Conservation (phyloP, 106 monocot species). For the Dendrobium nobile region DNA sequence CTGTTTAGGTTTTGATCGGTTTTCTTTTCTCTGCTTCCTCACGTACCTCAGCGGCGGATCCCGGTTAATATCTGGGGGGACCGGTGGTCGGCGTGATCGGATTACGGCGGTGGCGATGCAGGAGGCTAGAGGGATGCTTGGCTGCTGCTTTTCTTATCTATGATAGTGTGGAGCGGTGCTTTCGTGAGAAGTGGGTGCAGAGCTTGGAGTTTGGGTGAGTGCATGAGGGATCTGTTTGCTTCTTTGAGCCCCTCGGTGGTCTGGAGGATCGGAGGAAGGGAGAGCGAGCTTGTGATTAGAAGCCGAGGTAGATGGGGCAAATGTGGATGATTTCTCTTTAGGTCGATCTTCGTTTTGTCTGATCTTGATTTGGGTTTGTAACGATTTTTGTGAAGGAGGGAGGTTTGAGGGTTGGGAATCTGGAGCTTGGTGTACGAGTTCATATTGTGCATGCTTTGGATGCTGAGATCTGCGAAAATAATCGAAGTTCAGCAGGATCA, state of each 20-base stretch:
- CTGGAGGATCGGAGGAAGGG: constrained; percentile 4
- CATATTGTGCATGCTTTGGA: not conserved
- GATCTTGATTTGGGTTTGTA: not conserved
- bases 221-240: constrained; percentile 16
- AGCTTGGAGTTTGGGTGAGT: not conserved
- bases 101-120: not conserved
- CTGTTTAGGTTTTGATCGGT: not conserved
- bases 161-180: not conserved
- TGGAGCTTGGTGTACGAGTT: not conserved
- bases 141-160: constrained; percentile 15
- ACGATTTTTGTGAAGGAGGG: not conserved
- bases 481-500: constrained; percentile 20
- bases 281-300: constrained; percentile 21
- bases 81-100: not conserved
- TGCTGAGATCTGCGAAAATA: not conserved
- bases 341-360: not conserved
- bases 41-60: not conserved
- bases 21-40: not conserved
- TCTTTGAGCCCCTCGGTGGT: not conserved
- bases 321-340: constrained; percentile 26
- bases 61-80: not conserved
- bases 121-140: not conserved
- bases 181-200: not conserved
- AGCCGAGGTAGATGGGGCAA: constrained; percentile 29
- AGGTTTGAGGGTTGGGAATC: not conserved